Evolutionary conservation across 2,329 filamentous ascomycete species (phyloP).

Genomic region (Rugonectria rugulosa): DNA sequence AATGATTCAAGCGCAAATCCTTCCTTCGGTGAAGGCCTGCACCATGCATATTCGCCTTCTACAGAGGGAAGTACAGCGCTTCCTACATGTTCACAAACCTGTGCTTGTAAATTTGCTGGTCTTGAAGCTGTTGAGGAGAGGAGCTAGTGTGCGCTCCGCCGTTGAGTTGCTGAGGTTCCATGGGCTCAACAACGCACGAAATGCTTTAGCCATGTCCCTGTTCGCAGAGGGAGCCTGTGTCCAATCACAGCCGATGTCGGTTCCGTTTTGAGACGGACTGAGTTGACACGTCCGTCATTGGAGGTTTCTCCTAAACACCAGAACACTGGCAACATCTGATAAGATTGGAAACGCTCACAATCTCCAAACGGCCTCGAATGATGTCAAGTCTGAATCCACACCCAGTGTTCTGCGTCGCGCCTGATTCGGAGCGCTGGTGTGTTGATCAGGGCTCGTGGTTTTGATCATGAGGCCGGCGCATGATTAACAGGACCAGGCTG

Average conservation of each 20-base stretch:
- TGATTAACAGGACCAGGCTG: neutral
- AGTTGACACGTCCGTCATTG: no score
- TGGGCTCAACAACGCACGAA: constrained; percentile 8
- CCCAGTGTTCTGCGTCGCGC: neutral
- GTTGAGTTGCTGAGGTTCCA: constrained; percentile 17
- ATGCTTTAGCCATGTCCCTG: no score
- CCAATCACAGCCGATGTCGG: no score
- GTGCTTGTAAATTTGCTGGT: neutral
- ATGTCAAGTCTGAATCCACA: neutral
- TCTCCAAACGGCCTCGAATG: neutral
- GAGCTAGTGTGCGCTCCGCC: neutral
- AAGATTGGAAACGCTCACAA: neutral
- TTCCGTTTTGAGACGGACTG: neutral
- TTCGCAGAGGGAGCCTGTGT: no score
- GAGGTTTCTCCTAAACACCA: no score
- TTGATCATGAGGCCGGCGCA: constrained; percentile 3
- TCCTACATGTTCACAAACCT: neutral
- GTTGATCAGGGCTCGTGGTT: neutral
- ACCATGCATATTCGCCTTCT: neutral
- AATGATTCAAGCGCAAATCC: constrained; percentile 4
- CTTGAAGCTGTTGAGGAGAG: constrained; percentile 5
- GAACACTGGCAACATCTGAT: neutral
- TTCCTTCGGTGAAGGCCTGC: constrained; percentile 7
- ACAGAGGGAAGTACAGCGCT: neutral
- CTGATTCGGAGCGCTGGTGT: neutral